A percentile compares a stretch with the other conserved stretches of the same genome.
phyloP scores from a whole-genome alignment of 140 eudicot genomes.

The Ambrosia hybrid region DNA sequence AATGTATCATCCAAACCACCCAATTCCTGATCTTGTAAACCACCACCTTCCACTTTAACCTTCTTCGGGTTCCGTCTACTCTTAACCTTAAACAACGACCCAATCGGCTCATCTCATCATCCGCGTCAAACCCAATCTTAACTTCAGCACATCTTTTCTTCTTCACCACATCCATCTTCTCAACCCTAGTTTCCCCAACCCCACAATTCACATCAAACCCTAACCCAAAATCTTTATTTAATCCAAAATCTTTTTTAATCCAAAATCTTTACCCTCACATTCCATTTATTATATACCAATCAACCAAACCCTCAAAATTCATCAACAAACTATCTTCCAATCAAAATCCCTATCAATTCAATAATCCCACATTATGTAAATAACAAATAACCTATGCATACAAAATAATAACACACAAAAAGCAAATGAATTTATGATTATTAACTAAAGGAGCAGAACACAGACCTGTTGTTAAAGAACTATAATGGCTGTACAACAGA shows the following conservation, averaged over 20 bases:
- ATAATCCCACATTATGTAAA: conserved; percentile 33
- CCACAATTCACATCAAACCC: conserved; percentile 51
- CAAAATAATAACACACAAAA: conserved; percentile 6
- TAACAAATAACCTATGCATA: conserved; percentile 16
- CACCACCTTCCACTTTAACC: conserved; percentile 51
- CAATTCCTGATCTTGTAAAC: conserved; percentile 43
- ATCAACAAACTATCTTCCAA: conserved; percentile 24
- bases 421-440: neutral
- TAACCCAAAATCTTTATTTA: conserved; percentile 42
- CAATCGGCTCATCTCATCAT: conserved; percentile 66
- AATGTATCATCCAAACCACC: conserved; percentile 93
- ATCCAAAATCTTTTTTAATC: no score
- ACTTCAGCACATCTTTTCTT: conserved; percentile 44
- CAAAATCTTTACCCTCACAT: conserved; percentile 44
- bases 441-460: conserved; percentile 33
- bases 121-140: conserved; percentile 45
- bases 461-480: conserved; percentile 30
- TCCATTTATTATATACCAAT: conserved; percentile 34
- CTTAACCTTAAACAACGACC: conserved; percentile 69
- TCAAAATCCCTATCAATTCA: conserved; percentile 35
- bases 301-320: neutral
- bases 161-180: conserved; percentile 50
- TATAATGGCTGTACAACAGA: conserved; percentile 14
- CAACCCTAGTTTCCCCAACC: conserved; percentile 33
- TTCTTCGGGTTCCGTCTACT: conserved; percentile 55